These are phyloP conservation scores for Trichoderma sp. DNA, from an alignment of 2,329 filamentous ascomycete species.

Conservation along the genomic window DNA sequence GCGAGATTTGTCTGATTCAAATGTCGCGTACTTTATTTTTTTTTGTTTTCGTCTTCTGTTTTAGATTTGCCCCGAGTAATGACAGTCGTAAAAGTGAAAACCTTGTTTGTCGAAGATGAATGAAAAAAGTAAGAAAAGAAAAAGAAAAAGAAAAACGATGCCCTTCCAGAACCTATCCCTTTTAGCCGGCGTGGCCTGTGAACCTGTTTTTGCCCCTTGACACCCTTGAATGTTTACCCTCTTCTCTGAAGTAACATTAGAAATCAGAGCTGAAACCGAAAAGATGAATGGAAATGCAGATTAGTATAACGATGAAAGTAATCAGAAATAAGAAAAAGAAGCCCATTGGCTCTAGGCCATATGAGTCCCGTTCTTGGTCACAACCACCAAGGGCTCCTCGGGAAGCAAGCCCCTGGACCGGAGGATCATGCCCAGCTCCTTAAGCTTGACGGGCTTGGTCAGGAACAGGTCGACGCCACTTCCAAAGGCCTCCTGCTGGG, in stretches of 20 bases:
- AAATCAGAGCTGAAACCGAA: neutral
- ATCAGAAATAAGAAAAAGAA: neutral
- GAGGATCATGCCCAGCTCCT: conserved; percentile 33
- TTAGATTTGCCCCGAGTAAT: neutral
- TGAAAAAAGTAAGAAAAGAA: neutral
- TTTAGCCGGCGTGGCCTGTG: neutral
- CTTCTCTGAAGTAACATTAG: neutral
- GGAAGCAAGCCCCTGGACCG: conserved; percentile 17
- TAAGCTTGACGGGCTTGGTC: conserved; percentile 51
- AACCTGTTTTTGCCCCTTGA: neutral
- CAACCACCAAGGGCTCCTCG: neutral
- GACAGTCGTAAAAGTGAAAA: neutral
- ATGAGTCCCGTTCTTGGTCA: conserved; percentile 9
- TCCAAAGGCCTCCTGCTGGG: conserved; percentile 52
- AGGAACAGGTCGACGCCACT: conserved; percentile 55
- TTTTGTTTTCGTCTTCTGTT: neutral
- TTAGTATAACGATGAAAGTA: neutral
- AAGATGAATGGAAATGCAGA: neutral
- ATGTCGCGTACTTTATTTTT: neutral
- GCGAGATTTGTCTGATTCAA: neutral
- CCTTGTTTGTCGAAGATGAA: neutral
- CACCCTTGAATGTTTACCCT: neutral
- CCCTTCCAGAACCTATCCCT: neutral
- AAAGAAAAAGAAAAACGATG: neutral
- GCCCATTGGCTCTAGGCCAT: neutral